phyloP scores from a whole-genome alignment of 805 yeast species.

The Torulaspora quercuum region DNA sequence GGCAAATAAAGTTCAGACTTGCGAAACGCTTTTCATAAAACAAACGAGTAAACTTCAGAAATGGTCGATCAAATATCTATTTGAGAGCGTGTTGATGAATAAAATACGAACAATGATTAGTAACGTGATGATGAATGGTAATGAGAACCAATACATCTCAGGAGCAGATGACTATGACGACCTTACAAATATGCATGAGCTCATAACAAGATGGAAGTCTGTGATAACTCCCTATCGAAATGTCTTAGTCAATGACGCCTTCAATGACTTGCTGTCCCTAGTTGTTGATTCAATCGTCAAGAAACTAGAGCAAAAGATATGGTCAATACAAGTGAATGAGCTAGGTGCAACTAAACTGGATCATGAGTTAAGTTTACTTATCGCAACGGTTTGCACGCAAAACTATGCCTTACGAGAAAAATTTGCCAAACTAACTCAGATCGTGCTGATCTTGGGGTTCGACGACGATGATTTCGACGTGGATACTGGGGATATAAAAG shows the following conservation, averaged over 20 bases:
- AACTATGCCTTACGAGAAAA: constrained; percentile 72
- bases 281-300: constrained; percentile 55
- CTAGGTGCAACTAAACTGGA: constrained; percentile 82
- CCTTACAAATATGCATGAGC: constrained; percentile 42
- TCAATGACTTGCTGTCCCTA: constrained; percentile 43
- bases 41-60: constrained; percentile 35
- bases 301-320: constrained; percentile 61
- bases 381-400: constrained; percentile 68
- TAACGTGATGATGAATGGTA: constrained; percentile 38
- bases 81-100: constrained; percentile 34
- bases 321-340: constrained; percentile 70
- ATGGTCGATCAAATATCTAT: constrained; percentile 45
- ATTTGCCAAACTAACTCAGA: constrained; percentile 78
- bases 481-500: constrained; percentile 35
- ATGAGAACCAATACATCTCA: constrained; percentile 27
- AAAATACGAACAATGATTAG: constrained; percentile 43
- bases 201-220: constrained; percentile 61
- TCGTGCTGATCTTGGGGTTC: constrained; percentile 75
- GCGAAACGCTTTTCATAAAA: constrained; percentile 26
- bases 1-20: constrained; percentile 25
- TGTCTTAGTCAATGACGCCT: constrained; percentile 53
- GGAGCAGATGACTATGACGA: constrained; percentile 38
- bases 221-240: constrained; percentile 63
- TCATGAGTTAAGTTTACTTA: constrained; percentile 69
- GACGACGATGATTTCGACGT: constrained; percentile 58